Evolutionary conservation across 78 protist genomes (phyloP).

Genomic region (Guillardia theta): DNA sequence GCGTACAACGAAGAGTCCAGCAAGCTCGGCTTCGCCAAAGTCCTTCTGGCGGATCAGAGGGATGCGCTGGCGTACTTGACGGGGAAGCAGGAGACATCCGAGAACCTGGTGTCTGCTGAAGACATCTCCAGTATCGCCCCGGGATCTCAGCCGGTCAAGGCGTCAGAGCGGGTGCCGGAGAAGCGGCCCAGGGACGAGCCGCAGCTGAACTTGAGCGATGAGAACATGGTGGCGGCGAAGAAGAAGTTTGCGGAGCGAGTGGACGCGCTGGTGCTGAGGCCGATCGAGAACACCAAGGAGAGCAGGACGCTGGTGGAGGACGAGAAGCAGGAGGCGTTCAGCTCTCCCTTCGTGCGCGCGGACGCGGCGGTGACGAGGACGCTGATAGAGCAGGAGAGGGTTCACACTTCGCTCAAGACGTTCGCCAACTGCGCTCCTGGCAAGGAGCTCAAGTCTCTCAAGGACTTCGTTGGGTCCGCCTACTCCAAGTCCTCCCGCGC

Average conservation of each 20-base stretch:
- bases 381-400: not conserved
- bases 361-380: not conserved
- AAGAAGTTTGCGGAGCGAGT: not conserved
- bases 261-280: not conserved
- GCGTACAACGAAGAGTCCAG: constrained; percentile 6
- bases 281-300: not conserved
- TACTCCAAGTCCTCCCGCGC: no score
- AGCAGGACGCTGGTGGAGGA: no score
- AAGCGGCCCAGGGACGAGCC: not conserved
- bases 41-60: constrained; percentile 5
- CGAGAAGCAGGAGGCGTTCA: not conserved
- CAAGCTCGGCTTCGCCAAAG: not conserved
- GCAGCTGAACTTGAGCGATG: not conserved
- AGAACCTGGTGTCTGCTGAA: not conserved
- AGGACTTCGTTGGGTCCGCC: no score
- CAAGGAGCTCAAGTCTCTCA: not conserved
- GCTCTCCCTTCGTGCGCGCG: not conserved
- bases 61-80: not conserved
- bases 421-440: not conserved
- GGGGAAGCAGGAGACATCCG: not conserved
- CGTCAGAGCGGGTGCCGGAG: not conserved
- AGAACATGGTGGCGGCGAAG: not conserved
- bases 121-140: not conserved
- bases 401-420: not conserved
- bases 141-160: not conserved